A percentile compares a stretch with the other conserved stretches of the same genome.
Evolutionary conservation across 2,329 filamentous ascomycete species (phyloP).

Genomic region (Fusarium bulbicola): DNA sequence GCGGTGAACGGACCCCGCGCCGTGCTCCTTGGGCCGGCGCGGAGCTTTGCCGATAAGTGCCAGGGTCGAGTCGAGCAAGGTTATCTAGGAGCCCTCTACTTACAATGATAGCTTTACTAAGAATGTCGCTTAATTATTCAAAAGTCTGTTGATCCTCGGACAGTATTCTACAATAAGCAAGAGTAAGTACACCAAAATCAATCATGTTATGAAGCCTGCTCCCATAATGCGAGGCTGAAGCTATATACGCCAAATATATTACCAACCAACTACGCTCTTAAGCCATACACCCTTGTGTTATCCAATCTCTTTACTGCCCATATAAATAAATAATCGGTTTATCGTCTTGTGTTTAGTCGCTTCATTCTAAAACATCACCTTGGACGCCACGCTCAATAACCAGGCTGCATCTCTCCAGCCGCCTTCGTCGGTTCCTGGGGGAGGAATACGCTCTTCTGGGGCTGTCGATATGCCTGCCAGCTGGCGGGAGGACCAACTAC

Average conservation of each 20-base stretch:
- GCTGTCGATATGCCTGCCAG: conserved; percentile 53
- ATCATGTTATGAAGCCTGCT: neutral
- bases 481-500: conserved; percentile 48
- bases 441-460: conserved; percentile 58
- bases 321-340: conserved; percentile 1
- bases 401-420: conserved; percentile 75
- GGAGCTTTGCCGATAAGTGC: neutral
- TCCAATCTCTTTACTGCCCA: neutral
- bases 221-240: neutral
- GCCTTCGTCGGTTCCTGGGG: conserved; percentile 62
- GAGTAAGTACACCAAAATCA: neutral
- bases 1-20: conserved; percentile 17
- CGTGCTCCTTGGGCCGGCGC: neutral
- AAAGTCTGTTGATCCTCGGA: neutral
- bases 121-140: neutral
- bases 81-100: neutral
- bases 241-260: conserved; percentile 7
- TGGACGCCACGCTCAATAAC: conserved; percentile 71
- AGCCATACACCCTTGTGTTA: neutral
- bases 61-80: neutral
- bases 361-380: conserved; percentile 62
- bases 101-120: neutral
- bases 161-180: neutral
- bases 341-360: neutral
- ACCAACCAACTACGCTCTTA: conserved; percentile 17